Percentiles rank a stretch among this genome's conserved stretches.
phyloP scores from a whole-genome alignment of 495 filamentous ascomycete genomes.

The Symbiotaphrina buchneri region DNA sequence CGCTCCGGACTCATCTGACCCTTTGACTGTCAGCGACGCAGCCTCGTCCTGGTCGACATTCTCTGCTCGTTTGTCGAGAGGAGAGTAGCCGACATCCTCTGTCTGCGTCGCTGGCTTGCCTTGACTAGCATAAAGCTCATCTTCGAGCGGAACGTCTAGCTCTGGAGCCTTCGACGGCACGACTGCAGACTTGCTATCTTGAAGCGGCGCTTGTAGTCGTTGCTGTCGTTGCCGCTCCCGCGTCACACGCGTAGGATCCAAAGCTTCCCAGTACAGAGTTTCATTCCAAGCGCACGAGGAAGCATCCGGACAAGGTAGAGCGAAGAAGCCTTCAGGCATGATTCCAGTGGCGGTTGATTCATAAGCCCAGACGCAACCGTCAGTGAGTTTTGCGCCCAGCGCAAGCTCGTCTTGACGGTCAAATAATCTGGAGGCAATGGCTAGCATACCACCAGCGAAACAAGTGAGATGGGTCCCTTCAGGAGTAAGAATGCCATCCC shows the following conservation, averaged over 20 bases:
- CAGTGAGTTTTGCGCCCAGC: slow-evolving; percentile 60
- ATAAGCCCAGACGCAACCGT: slow-evolving; percentile 92
- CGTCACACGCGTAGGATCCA: slow-evolving; percentile 27
- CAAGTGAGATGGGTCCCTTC: slow-evolving; percentile 67
- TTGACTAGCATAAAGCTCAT: too few species aligned
- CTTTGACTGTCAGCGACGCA: too few species aligned
- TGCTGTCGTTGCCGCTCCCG: slow-evolving; percentile 7
- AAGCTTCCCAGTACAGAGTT: slow-evolving; percentile 30
- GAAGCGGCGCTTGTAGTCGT: slow-evolving; percentile 3
- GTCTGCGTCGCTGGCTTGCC: too few species aligned
- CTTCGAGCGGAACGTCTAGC: too few species aligned
- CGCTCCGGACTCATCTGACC: too few species aligned
- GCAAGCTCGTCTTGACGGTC: slow-evolving; percentile 56
- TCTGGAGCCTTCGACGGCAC: too few species aligned
- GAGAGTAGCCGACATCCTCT: too few species aligned
- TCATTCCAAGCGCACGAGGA: slow-evolving; percentile 58
- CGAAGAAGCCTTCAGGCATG: slow-evolving; percentile 60
- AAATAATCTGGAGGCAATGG: slow-evolving; percentile 72
- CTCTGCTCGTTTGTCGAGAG: too few species aligned
- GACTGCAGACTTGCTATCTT: too few species aligned
- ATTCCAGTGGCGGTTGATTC: slow-evolving; percentile 60
- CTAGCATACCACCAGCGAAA: slow-evolving; percentile 89
- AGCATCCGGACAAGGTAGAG: slow-evolving; percentile 42
- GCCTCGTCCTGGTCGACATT: too few species aligned
- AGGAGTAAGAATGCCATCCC: slow-evolving; percentile 6